Percentiles rank a stretch among this genome's conserved stretches.
Conservation (phyloP, 441 rosid genomes). For the Isatis lusitanica region DNA sequence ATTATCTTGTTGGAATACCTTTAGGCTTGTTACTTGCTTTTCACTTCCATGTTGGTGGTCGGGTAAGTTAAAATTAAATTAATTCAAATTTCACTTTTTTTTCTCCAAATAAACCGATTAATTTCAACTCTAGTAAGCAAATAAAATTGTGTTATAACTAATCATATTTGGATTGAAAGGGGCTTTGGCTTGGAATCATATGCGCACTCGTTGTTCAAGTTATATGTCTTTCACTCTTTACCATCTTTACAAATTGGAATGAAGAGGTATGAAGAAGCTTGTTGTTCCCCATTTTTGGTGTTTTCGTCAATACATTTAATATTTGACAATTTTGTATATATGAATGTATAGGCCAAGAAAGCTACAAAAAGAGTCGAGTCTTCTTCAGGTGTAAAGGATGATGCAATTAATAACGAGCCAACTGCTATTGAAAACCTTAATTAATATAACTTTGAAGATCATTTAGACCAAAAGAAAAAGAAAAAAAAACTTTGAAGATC, state of each 20-base stretch:
- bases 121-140: too few relatives aligned
- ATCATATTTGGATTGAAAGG: too few relatives aligned
- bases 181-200: conserved; percentile 35
- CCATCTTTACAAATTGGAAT: conserved; percentile 26
- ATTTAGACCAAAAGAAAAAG: too few relatives aligned
- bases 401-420: too few relatives aligned
- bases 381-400: conserved; percentile 7
- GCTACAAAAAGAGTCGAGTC: conserved; percentile 27
- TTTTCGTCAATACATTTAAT: too few relatives aligned
- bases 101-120: too few relatives aligned
- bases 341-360: conserved; percentile 25
- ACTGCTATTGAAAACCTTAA: too few relatives aligned
- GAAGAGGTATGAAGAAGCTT: conserved; percentile 27
- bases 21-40: conserved; percentile 47
- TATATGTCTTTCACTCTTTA: conserved; percentile 26
- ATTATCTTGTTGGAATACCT: conserved; percentile 56
- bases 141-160: background rate
- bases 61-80: conserved; percentile 23
- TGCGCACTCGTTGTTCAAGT: conserved; percentile 30
- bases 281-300: too few relatives aligned
- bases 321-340: too few relatives aligned
- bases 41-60: conserved; percentile 36
- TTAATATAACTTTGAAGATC: too few relatives aligned
- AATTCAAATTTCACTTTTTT: background rate
- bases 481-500: too few relatives aligned